phyloP scores from a whole-genome alignment of 2,329 filamentous ascomycete species.

The Pestalotiopsis sp. region DNA sequence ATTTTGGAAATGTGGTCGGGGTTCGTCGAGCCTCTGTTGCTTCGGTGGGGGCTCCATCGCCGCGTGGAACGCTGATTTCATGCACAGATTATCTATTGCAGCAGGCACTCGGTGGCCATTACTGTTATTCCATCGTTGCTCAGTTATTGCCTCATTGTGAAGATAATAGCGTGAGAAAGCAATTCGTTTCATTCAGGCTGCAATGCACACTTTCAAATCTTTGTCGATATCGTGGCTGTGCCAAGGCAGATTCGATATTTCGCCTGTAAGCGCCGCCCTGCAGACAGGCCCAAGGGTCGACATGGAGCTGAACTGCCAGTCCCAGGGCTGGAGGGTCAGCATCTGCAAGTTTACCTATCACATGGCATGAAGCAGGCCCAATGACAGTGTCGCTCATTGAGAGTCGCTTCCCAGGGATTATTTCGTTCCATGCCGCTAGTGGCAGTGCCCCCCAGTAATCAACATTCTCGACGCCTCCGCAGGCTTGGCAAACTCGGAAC shows the following conservation, averaged over 20 bases:
- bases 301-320: background rate
- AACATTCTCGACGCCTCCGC: too few species aligned
- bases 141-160: background rate
- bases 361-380: background rate
- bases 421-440: background rate
- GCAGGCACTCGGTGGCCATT: background rate
- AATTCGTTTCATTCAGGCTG: background rate
- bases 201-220: background rate
- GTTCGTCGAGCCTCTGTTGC: background rate
- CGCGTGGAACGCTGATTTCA: background rate
- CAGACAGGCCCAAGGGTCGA: background rate
- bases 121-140: background rate
- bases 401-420: background rate
- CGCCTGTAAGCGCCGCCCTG: background rate
- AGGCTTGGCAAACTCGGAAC: too few species aligned
- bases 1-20: background rate
- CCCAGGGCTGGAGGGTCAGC: background rate
- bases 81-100: background rate
- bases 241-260: background rate
- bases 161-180: background rate
- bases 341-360: background rate
- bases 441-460: too few species aligned
- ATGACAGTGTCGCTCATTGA: background rate
- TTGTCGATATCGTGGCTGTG: background rate
- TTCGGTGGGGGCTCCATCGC: background rate